Conservation (phyloP, 495 filamentous ascomycete genomes). For the Hamigera avellanea region DNA sequence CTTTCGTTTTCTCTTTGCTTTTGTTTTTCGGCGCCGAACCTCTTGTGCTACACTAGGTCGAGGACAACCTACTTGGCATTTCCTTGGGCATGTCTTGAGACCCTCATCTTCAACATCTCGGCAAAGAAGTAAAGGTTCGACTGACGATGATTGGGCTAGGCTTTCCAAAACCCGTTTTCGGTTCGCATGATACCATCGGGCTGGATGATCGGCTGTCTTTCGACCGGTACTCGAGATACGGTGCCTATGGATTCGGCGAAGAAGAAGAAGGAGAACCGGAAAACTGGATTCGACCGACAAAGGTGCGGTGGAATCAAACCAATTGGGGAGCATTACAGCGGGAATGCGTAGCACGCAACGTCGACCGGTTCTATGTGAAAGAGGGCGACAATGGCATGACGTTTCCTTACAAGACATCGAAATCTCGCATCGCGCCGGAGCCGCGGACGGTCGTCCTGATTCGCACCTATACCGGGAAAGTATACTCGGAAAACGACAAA, state of each 20-base stretch:
- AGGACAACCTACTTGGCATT: no score
- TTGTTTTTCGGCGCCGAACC: no score
- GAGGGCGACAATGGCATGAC: neutral
- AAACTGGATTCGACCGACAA: slow-evolving; percentile 8
- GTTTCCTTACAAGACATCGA: neutral
- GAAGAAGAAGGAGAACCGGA: slow-evolving; percentile 12
- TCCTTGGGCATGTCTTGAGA: no score
- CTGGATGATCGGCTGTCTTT: slow-evolving; percentile 37
- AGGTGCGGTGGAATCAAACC: slow-evolving; percentile 52
- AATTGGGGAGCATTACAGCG: slow-evolving; percentile 62
- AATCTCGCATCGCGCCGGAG: neutral
- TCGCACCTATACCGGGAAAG: slow-evolving; percentile 53
- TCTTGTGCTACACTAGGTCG: no score
- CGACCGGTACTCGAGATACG: slow-evolving; percentile 43
- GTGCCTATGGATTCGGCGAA: slow-evolving; percentile 37
- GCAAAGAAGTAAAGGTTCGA: no score
- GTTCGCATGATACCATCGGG: slow-evolving; percentile 35
- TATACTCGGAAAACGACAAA: slow-evolving; percentile 57
- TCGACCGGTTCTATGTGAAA: slow-evolving; percentile 35
- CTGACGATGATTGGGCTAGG: no score
- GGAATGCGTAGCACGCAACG: slow-evolving; percentile 51
- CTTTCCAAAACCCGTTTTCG: slow-evolving; percentile 33
- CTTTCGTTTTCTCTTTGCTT: no score
- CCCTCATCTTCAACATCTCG: no score
- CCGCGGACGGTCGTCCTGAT: slow-evolving; percentile 57